phyloP scores from a whole-genome alignment of 1,284 basidiomycete species.

The Fomitopsis betulina region DNA sequence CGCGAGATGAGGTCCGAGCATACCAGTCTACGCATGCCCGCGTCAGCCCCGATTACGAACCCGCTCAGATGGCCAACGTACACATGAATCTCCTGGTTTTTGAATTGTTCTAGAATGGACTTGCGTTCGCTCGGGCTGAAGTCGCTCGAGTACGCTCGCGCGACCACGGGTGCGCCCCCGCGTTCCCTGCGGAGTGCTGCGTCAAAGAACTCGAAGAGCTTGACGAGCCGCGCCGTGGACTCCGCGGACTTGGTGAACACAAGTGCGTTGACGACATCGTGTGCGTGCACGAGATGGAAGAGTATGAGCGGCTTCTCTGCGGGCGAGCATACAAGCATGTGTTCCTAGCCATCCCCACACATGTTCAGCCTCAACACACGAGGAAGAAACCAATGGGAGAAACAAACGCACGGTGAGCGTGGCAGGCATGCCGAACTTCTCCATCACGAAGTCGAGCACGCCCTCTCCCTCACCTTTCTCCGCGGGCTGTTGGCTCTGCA shows the following conservation, averaged over 20 bases:
- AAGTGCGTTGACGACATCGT: constrained; percentile 65
- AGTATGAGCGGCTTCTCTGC: constrained; percentile 87
- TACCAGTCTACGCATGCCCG: constrained; percentile 60
- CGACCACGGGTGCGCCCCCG: constrained; percentile 34
- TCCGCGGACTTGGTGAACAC: constrained; percentile 97
- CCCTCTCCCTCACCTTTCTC: constrained; percentile 30
- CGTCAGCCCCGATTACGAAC: background rate
- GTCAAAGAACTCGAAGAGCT: constrained; percentile 83
- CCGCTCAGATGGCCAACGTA: constrained; percentile 32
- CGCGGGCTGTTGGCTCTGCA: constrained; percentile 41
- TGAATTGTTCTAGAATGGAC: constrained; percentile 78
- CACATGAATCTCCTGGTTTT: constrained; percentile 80
- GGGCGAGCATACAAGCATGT: constrained; percentile 80
- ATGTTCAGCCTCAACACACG: background rate
- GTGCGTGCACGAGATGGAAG: constrained; percentile 76
- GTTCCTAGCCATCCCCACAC: constrained; percentile 52
- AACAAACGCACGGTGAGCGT: constrained; percentile 56
- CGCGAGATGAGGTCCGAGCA: constrained; percentile 96
- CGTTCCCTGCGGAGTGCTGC: constrained; percentile 32
- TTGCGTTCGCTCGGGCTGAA: constrained; percentile 73
- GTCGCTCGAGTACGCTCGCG: constrained; percentile 85
- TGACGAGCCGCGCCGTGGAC: constrained; percentile 80
- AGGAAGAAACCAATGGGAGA: background rate
- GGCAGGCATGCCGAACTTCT: constrained; percentile 80
- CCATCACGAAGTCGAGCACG: constrained; percentile 55